Evolutionary conservation across 2,329 filamentous ascomycete species (phyloP).

Genomic region (Cyphellophora europaea): DNA sequence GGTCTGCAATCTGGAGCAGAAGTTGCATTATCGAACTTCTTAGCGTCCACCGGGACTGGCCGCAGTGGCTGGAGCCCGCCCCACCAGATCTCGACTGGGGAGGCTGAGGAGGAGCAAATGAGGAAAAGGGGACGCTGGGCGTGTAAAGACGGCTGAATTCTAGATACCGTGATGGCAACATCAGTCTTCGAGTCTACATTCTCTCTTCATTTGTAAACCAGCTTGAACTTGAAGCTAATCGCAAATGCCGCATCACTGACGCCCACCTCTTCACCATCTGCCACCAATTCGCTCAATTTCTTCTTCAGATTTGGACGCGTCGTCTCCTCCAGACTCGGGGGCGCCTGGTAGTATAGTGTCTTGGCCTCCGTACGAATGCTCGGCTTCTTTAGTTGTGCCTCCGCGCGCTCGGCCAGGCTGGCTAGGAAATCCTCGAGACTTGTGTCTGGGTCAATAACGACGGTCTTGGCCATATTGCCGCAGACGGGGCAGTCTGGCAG

Average conservation of each 20-base stretch:
- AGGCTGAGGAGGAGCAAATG: no score
- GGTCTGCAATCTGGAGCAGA: no score
- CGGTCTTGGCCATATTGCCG: constrained; percentile 67
- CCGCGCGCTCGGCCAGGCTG: constrained; percentile 69
- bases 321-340: constrained; percentile 71
- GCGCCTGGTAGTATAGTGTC: constrained; percentile 83
- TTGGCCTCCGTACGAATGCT: constrained; percentile 72
- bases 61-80: no score
- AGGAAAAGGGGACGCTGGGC: no score
- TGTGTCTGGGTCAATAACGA: constrained; percentile 59
- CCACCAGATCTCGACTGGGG: no score
- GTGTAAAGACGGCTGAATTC: no score
- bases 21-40: no score
- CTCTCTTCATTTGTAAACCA: constrained; percentile 37
- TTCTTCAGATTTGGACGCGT: constrained; percentile 73
- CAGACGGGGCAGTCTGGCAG: constrained; percentile 95
- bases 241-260: constrained; percentile 86
- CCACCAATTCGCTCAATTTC: constrained; percentile 67
- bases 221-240: constrained; percentile 56
- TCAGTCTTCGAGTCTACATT: no score
- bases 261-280: constrained; percentile 77
- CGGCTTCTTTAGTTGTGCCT: constrained; percentile 89
- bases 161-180: no score
- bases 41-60: no score
- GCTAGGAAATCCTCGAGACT: constrained; percentile 82